Base-by-base conservation (phyloP, 2,329 filamentous ascomycete genomes). In the Hymenoscyphus albidus region DNA sequence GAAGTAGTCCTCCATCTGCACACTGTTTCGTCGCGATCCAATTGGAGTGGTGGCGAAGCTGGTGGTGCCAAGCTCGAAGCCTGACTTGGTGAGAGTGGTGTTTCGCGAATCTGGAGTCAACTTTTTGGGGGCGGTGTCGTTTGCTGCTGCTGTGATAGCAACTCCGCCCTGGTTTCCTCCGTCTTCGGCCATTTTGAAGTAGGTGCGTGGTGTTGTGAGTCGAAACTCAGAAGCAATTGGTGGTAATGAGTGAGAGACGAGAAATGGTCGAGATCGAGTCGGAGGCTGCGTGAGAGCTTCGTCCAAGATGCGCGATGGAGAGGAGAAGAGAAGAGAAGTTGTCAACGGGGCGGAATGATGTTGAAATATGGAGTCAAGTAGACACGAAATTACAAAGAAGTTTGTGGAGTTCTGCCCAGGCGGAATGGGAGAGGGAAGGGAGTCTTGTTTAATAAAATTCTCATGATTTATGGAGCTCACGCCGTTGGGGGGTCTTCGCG, bases 1-100 rank as follows among this genome's bases (percentile, higher is more conserved):
- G 57, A 74, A 74, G 56, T 74, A 74, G 35, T 70, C 70, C 59
- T 67, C 65, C 31, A 71, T 35, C 48, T 62, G 32, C 6, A 59
- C 51, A 48, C 44, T 57, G 6, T 22, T 51, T n/a, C n/a, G 38
- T 55, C 31, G 55, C 48, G 27, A 59, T n/a, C 61, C 60, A 68
- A 70, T 68, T 18, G 70, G 70, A 4, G 70, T 71, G 16, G 65
- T 64, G 5, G 57, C 57, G 51, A 51, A 63, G 61, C 59, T 60
- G 27, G 31, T n/a, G 13, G 51, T 48, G 32, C 57, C 51, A 2
- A 60, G 31, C 14, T 66, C 65, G 44, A 64, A 64, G 12, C n/a
- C 42, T 9, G 65, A 64, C 42, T 66, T 66, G 18, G 55, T 62
- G 4, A 65, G 61, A n/a, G 65, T 63, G 38, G 66, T 62, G 51